These are phyloP conservation scores for Lathyrus aphaca DNA, from an alignment of 306 rosid species.

Conservation along the genomic window DNA sequence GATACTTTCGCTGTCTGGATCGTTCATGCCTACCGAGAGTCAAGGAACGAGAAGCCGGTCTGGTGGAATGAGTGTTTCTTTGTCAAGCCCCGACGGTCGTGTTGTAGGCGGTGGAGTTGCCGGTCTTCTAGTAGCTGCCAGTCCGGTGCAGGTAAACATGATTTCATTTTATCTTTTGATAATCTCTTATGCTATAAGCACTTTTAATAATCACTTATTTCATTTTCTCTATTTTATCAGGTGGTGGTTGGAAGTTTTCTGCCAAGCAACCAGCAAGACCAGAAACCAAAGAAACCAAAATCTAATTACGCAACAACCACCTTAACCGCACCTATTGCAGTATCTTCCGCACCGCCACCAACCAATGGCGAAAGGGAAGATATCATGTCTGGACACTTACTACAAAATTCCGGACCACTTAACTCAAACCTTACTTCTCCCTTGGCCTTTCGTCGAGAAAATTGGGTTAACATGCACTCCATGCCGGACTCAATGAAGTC, in stretches of 20 bases:
- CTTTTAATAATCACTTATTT: background rate
- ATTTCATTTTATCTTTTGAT: background rate
- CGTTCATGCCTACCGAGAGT: conserved; percentile 66
- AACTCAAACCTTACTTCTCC: conserved; percentile 50
- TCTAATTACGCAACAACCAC: conserved; percentile 35
- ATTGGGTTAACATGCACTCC: conserved; percentile 63
- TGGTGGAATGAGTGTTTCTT: conserved; percentile 72
- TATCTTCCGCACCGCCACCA: conserved; percentile 46
- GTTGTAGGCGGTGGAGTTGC: conserved; percentile 76
- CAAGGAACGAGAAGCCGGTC: conserved; percentile 75
- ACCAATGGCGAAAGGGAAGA: conserved; percentile 54
- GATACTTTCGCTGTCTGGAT: conserved; percentile 71
- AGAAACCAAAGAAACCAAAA: conserved; percentile 59
- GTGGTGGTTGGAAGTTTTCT: conserved; percentile 81
- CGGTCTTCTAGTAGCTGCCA: conserved; percentile 70
- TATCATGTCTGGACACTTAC: conserved; percentile 49
- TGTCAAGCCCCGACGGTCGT: conserved; percentile 72
- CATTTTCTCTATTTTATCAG: conserved; percentile 40
- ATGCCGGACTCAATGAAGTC: conserved; percentile 57
- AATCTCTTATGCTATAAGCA: background rate
- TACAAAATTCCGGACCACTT: conserved; percentile 48
- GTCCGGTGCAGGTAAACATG: conserved; percentile 72
- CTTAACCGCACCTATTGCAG: conserved; percentile 36
- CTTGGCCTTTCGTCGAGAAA: conserved; percentile 56
- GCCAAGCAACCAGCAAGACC: conserved; percentile 61